Conservation (phyloP, 2,329 filamentous ascomycete species). For the Pestalotiopsis sp. region DNA sequence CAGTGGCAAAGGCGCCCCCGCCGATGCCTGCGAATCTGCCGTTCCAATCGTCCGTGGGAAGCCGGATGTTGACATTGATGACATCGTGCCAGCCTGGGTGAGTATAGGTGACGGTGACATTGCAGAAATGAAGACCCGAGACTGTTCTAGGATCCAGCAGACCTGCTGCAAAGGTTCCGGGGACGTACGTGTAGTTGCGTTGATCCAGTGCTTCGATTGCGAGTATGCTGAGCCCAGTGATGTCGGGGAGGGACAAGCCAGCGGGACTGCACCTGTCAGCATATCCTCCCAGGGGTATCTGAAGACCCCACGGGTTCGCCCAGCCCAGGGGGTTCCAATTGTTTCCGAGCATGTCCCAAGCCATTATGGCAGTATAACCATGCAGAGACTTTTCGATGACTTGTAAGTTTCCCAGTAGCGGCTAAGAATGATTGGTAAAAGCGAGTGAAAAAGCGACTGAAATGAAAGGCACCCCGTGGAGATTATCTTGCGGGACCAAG, state of each 20-base stretch:
- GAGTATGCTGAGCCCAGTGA: conserved; percentile 10
- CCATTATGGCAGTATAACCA: not conserved
- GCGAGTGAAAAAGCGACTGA: not conserved
- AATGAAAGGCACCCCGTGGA: not conserved
- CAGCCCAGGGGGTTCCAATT: conserved; percentile 9
- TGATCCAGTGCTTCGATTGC: conserved; percentile 6
- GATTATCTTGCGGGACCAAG: not conserved
- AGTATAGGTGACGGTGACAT: conserved; percentile 43
- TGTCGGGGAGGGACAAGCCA: conserved; percentile 5
- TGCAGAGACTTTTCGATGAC: too few relatives aligned
- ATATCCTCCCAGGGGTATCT: not conserved
- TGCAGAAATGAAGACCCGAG: conserved; percentile 34
- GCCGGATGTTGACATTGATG: conserved; percentile 37
- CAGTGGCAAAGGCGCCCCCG: conserved; percentile 34
- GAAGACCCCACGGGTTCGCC: conserved; percentile 8
- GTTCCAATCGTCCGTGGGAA: conserved; percentile 38
- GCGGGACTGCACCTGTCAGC: conserved; percentile 7
- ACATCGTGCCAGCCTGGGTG: conserved; percentile 42
- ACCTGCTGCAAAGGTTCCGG: conserved; percentile 5
- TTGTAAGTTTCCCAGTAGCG: too few relatives aligned
- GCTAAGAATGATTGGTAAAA: not conserved
- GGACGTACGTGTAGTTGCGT: conserved; percentile 8
- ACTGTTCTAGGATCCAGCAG: not conserved
- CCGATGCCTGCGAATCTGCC: conserved; percentile 39
- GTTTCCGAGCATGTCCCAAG: conserved; percentile 4